Conservation (phyloP, 2,329 filamentous ascomycete genomes). For the Venturia pyrina region DNA sequence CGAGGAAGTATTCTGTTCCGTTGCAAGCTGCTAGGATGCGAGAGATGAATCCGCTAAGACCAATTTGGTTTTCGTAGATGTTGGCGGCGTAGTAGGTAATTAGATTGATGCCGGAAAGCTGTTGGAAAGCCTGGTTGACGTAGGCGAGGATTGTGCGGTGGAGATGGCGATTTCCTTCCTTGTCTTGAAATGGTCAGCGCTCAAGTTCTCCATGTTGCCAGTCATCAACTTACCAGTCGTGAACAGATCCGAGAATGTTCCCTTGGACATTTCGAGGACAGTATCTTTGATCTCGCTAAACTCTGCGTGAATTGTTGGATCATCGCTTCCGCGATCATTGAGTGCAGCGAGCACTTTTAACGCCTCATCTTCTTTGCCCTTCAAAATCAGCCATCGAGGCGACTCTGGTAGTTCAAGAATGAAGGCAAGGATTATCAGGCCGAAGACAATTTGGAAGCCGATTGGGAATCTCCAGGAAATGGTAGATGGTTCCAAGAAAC, state of each 20-base stretch:
- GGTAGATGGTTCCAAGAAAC: slow-evolving; percentile 36
- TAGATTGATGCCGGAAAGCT: slow-evolving; percentile 25
- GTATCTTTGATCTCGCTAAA: slow-evolving; percentile 27
- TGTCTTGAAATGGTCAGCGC: neutral
- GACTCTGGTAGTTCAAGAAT: slow-evolving; percentile 44
- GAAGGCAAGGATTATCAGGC: slow-evolving; percentile 39
- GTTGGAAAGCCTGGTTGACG: slow-evolving; percentile 25
- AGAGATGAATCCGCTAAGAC: slow-evolving; percentile 30
- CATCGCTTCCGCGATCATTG: slow-evolving; percentile 29
- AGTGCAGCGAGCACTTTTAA: slow-evolving; percentile 24
- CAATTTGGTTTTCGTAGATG: slow-evolving; percentile 31
- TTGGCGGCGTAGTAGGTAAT: slow-evolving; percentile 21
- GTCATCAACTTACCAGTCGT: slow-evolving; percentile 30
- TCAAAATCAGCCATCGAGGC: slow-evolving; percentile 46
- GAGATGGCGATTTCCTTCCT: slow-evolving; percentile 1
- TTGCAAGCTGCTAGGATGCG: slow-evolving; percentile 30
- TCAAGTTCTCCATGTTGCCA: slow-evolving; percentile 7
- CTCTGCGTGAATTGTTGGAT: slow-evolving; percentile 20
- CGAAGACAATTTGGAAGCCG: slow-evolving; percentile 48
- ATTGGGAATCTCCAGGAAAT: slow-evolving; percentile 45
- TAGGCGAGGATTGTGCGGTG: slow-evolving; percentile 20
- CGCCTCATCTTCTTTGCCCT: slow-evolving; percentile 40
- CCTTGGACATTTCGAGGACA: slow-evolving; percentile 25
- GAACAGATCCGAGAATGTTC: slow-evolving; percentile 22
- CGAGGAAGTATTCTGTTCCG: slow-evolving; percentile 32